Base-by-base conservation (phyloP, 768 basidiomycete species). In the Lactifluus piperatus region DNA sequence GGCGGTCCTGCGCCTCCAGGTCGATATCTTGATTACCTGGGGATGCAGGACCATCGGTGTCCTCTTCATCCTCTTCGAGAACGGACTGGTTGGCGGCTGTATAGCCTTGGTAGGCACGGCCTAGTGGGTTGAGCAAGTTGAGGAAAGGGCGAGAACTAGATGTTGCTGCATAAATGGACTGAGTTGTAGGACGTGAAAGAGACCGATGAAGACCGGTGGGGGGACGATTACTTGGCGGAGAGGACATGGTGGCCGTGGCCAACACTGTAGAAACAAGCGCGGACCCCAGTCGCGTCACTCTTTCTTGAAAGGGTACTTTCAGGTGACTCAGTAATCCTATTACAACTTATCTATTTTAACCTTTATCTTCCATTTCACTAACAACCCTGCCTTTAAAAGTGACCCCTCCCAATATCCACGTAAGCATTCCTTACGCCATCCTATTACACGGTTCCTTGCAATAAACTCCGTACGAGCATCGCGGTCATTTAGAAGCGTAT, bases 71-170 rank as follows among this genome's bases (percentile, higher is more conserved):
- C 68, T 91, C 89, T 65, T 91, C 85, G 18, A 80, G 71, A 3
- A 86, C 73, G 29, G 81, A 85, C 68, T 88, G 86, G 68, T 77
- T 83, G 32, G 87, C 86, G 62, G 83, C 86, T 18, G 77, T 76
- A 69, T 93, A 93, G 7, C 88, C 90, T 62, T 84, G 83, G 68
- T 91, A 83, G 32, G 78, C 72, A 63, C 82, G 80, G 62, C 81
- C 81, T 78, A 88, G 85, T 37, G 90, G 88, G 69, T 91, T 92
- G 36, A 93, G 75, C 79, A 88, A 82, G 71, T 82, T 83, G 66
- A 91, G 82, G 67, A 92, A 90, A 1, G 88, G 85, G 32, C 85
- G 81, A 34, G 88, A 89, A 67, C 74, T 79, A 30, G 85, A 81
- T n/a, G 74, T 74, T 46, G 69, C 67, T 7, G 70, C 69, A 43